Conservation (phyloP, 2,329 filamentous ascomycete species). For the Phialophora verrucosa region DNA sequence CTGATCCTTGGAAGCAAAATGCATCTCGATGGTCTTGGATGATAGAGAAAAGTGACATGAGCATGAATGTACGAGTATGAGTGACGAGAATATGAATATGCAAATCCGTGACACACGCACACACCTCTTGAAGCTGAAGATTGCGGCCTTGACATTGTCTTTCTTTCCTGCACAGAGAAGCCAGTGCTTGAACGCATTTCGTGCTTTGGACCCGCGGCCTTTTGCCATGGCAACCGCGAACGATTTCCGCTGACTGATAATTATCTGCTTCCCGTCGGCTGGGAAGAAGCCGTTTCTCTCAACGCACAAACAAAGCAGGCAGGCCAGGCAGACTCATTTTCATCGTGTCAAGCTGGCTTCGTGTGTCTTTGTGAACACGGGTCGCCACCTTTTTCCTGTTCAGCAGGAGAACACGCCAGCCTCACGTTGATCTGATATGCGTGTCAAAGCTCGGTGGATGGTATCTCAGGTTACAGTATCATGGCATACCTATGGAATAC, state of each 20-base stretch:
- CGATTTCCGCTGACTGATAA: not conserved
- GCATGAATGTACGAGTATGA: conserved; percentile 36
- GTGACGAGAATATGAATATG: conserved; percentile 28
- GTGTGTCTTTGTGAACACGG: not conserved
- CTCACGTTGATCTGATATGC: not conserved
- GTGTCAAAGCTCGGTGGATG: not conserved
- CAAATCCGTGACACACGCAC: not conserved
- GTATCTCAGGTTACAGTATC: not conserved
- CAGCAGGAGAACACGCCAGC: not conserved
- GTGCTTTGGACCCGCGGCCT: not conserved
- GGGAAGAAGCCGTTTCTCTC: conserved; percentile 1
- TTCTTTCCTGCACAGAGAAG: not conserved
- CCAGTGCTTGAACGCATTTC: not conserved
- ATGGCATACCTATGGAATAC: not conserved
- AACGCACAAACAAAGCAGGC: not conserved
- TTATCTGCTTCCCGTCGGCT: not conserved
- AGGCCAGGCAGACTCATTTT: not conserved
- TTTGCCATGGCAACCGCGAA: conserved; percentile 2
- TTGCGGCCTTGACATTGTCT: not conserved
- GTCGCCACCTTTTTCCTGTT: not conserved
- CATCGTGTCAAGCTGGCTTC: not conserved
- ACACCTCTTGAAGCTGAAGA: not conserved
- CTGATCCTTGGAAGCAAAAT: conserved; percentile 7
- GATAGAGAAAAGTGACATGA: conserved; percentile 24
- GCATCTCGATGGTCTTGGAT: conserved; percentile 23